These are phyloP conservation scores for Pythium scleroteichum DNA, from an alignment of 352 stramenopile species.

Conservation along the genomic window DNA sequence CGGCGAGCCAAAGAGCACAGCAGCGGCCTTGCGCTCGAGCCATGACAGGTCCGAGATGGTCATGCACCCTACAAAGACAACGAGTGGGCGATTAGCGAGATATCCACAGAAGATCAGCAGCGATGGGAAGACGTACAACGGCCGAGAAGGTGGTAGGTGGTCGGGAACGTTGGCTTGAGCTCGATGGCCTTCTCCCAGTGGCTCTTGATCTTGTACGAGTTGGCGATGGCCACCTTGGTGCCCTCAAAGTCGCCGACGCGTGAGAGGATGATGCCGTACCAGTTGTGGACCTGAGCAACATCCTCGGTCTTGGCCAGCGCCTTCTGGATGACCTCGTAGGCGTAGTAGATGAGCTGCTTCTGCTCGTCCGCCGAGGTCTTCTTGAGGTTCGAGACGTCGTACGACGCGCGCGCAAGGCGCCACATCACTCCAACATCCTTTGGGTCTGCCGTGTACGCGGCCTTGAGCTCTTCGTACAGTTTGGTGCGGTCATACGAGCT, in stretches of 20 bases:
- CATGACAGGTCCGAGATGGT: slow-evolving; percentile 83
- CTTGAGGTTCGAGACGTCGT: slow-evolving; percentile 37
- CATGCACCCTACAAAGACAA: slow-evolving; percentile 56
- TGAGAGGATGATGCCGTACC: slow-evolving; percentile 80
- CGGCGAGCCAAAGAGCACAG: slow-evolving; percentile 79
- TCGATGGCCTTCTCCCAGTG: slow-evolving; percentile 78
- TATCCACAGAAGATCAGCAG: slow-evolving; percentile 14
- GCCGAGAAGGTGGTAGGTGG: slow-evolving; percentile 77
- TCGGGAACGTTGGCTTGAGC: slow-evolving; percentile 72
- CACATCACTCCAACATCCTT: slow-evolving; percentile 37
- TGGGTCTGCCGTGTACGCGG: slow-evolving; percentile 25
- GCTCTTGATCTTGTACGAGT: slow-evolving; percentile 79
- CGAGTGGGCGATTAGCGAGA: not conserved
- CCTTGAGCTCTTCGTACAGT: slow-evolving; percentile 63
- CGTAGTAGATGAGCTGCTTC: slow-evolving; percentile 46
- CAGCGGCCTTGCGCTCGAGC: slow-evolving; percentile 82
- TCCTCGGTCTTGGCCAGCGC: slow-evolving; percentile 30
- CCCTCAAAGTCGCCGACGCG: slow-evolving; percentile 86
- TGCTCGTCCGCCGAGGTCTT: slow-evolving; percentile 34
- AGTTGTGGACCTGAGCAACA: slow-evolving; percentile 76
- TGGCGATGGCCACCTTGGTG: slow-evolving; percentile 82
- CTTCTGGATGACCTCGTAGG: slow-evolving; percentile 58
- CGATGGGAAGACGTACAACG: slow-evolving; percentile 39
- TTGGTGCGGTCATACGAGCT: slow-evolving; percentile 68
- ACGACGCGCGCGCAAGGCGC: slow-evolving; percentile 37